Evolutionary conservation across 179 eudicot genomes (phyloP).

Genomic region (Amaranthus tricolor): DNA sequence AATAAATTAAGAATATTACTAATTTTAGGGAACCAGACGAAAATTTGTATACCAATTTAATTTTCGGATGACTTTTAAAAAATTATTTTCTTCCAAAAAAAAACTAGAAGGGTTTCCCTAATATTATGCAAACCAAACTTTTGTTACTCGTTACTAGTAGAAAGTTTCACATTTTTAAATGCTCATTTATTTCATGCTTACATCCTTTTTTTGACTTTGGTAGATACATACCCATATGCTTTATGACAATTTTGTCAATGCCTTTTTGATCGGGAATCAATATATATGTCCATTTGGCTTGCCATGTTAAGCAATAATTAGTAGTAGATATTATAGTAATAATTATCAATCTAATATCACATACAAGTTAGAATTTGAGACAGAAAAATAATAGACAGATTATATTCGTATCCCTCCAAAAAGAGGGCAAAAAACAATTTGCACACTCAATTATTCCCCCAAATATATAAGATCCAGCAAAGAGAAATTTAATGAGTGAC

Average conservation of each 20-base stretch:
- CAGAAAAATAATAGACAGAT: too few relatives aligned
- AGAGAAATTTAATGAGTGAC: too few relatives aligned
- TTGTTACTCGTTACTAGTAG: constrained; percentile 21
- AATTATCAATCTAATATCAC: too few relatives aligned
- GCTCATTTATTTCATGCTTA: constrained; percentile 9
- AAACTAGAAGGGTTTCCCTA: constrained; percentile 20
- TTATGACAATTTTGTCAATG: constrained; percentile 12
- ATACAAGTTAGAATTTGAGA: too few relatives aligned
- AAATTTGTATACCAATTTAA: too few relatives aligned
- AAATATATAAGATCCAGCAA: too few relatives aligned
- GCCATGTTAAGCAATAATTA: not conserved
- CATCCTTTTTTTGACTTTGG: constrained; percentile 15
- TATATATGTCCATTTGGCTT: not conserved
- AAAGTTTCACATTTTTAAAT: not conserved
- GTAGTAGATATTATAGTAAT: not conserved
- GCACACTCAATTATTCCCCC: too few relatives aligned
- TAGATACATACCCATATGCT: constrained; percentile 15
- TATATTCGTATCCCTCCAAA: too few relatives aligned
- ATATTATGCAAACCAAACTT: constrained; percentile 26
- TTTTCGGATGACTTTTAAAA: too few relatives aligned
- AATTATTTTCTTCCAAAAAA: not conserved
- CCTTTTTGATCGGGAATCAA: not conserved
- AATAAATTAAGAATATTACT: too few relatives aligned
- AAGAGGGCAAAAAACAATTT: too few relatives aligned
- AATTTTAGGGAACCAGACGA: too few relatives aligned